Percentiles rank a stretch among this genome's conserved stretches.
Evolutionary conservation across 345 rosid species (phyloP).

Genomic region (Acer negundo): DNA sequence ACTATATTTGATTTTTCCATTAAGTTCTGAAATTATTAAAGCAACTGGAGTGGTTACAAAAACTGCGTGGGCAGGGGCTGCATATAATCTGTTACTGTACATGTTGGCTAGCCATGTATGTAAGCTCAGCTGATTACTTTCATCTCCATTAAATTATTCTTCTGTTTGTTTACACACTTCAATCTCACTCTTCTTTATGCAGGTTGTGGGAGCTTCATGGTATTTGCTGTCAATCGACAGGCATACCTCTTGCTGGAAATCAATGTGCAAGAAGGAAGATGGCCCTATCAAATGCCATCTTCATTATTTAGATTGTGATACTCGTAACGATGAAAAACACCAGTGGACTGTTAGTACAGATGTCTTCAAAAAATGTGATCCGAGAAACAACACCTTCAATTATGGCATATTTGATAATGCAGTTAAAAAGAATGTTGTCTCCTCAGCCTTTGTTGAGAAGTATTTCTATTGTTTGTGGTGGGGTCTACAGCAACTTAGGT

Average conservation of each 20-base stretch:
- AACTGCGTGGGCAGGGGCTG: constrained; percentile 99
- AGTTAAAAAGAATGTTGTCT: constrained; percentile 57
- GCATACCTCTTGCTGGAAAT: constrained; percentile 82
- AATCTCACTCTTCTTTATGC: constrained; percentile 17
- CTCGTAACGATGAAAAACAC: constrained; percentile 29
- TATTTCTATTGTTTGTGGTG: constrained; percentile 93
- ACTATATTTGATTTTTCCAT: constrained; percentile 78
- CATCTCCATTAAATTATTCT: background rate
- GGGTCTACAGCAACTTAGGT: constrained; percentile 95
- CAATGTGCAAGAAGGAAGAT: constrained; percentile 54
- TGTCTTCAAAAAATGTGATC: constrained; percentile 67
- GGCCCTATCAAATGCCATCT: constrained; percentile 41
- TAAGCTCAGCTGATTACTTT: constrained; percentile 13
- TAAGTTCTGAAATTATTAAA: constrained; percentile 81
- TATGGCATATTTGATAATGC: constrained; percentile 79
- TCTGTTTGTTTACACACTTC: background rate
- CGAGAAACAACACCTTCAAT: constrained; percentile 41
- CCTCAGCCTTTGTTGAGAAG: constrained; percentile 60
- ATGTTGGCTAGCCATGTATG: constrained; percentile 93
- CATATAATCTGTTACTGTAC: constrained; percentile 77
- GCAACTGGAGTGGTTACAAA: constrained; percentile 77
- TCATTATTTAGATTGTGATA: constrained; percentile 61
- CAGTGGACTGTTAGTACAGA: constrained; percentile 59
- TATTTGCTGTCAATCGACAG: constrained; percentile 80
- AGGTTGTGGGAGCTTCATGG: constrained; percentile 92